Base-by-base conservation (phyloP, 495 filamentous ascomycete species). In the Penicillium silybi region DNA sequence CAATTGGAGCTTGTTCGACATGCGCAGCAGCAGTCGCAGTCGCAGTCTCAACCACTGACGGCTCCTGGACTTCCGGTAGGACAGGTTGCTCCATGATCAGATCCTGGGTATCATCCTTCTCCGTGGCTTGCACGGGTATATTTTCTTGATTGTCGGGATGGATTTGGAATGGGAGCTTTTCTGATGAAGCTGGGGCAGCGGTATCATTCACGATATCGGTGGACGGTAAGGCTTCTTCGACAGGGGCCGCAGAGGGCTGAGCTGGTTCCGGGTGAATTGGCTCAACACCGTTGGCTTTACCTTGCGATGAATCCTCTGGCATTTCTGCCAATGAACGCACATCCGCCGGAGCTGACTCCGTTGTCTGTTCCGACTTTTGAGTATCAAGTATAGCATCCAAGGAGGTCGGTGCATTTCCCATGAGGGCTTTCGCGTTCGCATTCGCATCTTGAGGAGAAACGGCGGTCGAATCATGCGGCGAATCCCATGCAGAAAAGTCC, bases 401-500 rank as follows among this genome's bases (percentile, higher is more conserved):
- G 11, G 29, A 32, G 29, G 29, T 32, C 29, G 29, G 29, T 10
- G 11, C 29, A 13, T 32, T 32, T 2, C 11, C 29, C 9, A 1
- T 13, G 4, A 32, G 29, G 10, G 29, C 37, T 6, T 19, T 39
- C 6, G 37, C n/a, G 8, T 3, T 19, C 6, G n/a, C 18, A 0
- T 16, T 9, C 9, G 37, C 37, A 8, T 25, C 41, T 11, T 43
- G 19, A 16, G 41, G 41, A 6, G 41, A 26, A 22, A n/a, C 8
- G 18, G 11, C 41, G 9, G 1, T n/a, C 11, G 41, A 8, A 20
- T 43, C 18, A 1, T 55, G 44, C 5, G 51, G 45, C 43, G 56
- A 46, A 41, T 63, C 57, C 57, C 56, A 61, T 2, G 60, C 57
- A 25, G 60, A 56, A 19, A 56, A 56, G 16, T 58, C 51, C 2